Evolutionary conservation across 73 alveolate genomes (phyloP), one percentile per base, ranked within the genome.

Genomic region (Blepharisma stoltei): DNA sequence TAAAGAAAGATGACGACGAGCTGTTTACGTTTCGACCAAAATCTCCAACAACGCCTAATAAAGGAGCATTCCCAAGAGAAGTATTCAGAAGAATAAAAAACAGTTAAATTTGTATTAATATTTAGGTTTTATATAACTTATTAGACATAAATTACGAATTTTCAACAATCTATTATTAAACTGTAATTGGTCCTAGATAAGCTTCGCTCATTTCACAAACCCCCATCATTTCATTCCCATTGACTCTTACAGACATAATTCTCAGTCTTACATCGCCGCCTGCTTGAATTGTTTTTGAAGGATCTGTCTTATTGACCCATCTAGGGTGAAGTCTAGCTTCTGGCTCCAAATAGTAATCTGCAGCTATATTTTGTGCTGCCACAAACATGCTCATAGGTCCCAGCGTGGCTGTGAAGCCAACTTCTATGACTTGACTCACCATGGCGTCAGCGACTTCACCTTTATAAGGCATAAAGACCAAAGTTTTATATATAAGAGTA

Each of bases 401-500:
- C 18, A 88, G 88, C 43, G 79, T 67, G 25, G 89, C 93, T 54
- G 77, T 81, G 38, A 92, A 76, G 52, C 96, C 95, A 76, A 50
- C 53, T 6, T 54, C 76, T 52, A 54, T 53, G 41, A 89, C 85
- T 21, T 83, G 71, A 20, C 78, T 82, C 23, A 92, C 93, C 18
- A 82, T 85, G 45, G 96, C 96, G 55, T 92, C 98, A 54, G 82
- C 84, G 21, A 92, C 93, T 68, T 92, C 98, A 6, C 89, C 91
- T 69, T 53, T 54, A 41, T 77, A 82, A 37, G 98, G 98, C 79
- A 81, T 83, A 81, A 92, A 81, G 46, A 92, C 88, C 44, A 89
- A 82, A 20, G 94, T 96, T 54, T 71, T 49, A 83, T 85, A n/a
- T n/a, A 92, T 18, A 25, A 66, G 48, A 92, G 88, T 45, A 76